These are phyloP conservation scores for Oryza nivara DNA, from an alignment of 176 grass and related monocot species.

Conservation along the genomic window DNA sequence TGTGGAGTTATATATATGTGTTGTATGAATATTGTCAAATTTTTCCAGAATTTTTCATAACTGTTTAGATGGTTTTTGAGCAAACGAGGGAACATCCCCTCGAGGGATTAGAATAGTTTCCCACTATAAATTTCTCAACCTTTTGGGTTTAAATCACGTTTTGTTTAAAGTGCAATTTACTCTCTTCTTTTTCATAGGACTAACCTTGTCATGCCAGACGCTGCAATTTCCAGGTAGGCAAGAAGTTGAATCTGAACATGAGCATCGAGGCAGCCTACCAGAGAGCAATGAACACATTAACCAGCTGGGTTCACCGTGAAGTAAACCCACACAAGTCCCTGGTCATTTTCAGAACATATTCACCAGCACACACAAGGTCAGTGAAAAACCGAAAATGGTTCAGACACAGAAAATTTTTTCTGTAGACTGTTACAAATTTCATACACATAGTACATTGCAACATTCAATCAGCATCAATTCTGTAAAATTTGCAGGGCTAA, in stretches of 20 bases:
- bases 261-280: slow-evolving; percentile 49
- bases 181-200: no score
- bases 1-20: no score
- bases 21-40: no score
- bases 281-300: slow-evolving; percentile 43
- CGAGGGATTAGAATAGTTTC: no score
- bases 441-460: not conserved
- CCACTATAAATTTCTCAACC: no score
- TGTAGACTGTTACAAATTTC: no score
- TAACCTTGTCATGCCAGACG: slow-evolving; percentile 19
- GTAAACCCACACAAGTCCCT: slow-evolving; percentile 43
- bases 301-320: slow-evolving; percentile 52
- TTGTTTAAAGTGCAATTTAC: no score
- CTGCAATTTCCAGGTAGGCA: slow-evolving; percentile 68
- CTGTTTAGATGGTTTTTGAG: no score
- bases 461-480: not conserved
- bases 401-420: not conserved
- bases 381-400: not conserved
- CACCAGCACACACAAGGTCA: slow-evolving; percentile 54
- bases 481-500: not conserved
- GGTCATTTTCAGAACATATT: slow-evolving; percentile 60
- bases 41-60: no score
- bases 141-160: no score
- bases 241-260: slow-evolving; percentile 60
- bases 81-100: no score